A percentile compares a stretch with the other conserved stretches of the same genome.
Conservation (phyloP, 2,329 filamentous ascomycete species). For the Epichloe glyceriae region DNA sequence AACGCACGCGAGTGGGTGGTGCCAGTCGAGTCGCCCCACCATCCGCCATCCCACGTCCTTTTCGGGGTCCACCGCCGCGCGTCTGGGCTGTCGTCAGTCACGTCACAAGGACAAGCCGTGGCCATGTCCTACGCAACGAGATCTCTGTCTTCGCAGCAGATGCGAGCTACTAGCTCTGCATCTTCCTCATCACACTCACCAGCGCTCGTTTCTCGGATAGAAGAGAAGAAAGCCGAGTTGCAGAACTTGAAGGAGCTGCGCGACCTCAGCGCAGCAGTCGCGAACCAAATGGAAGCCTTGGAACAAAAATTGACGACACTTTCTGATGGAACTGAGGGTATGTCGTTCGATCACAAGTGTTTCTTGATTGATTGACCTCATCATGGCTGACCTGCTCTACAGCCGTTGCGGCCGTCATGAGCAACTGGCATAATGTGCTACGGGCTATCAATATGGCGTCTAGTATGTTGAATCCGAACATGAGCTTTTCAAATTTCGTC, state of each 20-base stretch:
- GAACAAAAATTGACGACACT: slow-evolving; percentile 67
- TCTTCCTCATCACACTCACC: slow-evolving; percentile 50
- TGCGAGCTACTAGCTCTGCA: slow-evolving; percentile 46
- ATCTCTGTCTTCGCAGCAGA: slow-evolving; percentile 53
- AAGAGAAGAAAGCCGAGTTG: slow-evolving; percentile 75
- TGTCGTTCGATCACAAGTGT: slow-evolving; percentile 4
- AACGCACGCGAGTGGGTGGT: slow-evolving; percentile 12
- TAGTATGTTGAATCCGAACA: slow-evolving; percentile 34
- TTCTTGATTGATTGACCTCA: too few species aligned
- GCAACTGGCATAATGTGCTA: slow-evolving; percentile 81
- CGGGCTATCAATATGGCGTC: slow-evolving; percentile 79
- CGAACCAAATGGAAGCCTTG: slow-evolving; percentile 69
- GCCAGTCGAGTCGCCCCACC: slow-evolving; percentile 13
- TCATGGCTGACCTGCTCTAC: slow-evolving; percentile 14
- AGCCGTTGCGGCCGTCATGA: slow-evolving; percentile 74
- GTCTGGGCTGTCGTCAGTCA: neutral
- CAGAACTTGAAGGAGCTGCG: slow-evolving; percentile 66
- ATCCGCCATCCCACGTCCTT: slow-evolving; percentile 1
- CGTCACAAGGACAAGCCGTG: neutral
- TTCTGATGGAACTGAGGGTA: slow-evolving; percentile 71
- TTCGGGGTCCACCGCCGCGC: neutral
- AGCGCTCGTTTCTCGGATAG: slow-evolving; percentile 59
- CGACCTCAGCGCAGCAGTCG: slow-evolving; percentile 65
- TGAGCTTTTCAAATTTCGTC: neutral
- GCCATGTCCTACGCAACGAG: slow-evolving; percentile 45